Percentiles rank a stretch among this genome's conserved stretches.
phyloP scores from a whole-genome alignment of 1,284 basidiomycete species.

The Trichosporon sp. region DNA sequence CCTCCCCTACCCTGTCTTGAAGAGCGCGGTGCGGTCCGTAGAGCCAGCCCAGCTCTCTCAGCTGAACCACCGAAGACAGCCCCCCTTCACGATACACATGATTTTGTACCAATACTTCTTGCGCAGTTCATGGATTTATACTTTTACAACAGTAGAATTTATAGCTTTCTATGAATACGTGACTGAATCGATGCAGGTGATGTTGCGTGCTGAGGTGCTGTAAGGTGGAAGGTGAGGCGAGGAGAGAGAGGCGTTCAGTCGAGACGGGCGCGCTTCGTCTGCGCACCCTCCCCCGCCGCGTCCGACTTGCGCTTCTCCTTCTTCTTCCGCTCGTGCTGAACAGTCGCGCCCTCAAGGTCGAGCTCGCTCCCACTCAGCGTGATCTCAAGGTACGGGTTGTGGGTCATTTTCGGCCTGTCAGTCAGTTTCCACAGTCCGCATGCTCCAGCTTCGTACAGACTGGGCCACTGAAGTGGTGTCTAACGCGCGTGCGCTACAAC shows the following conservation, averaged over 20 bases:
- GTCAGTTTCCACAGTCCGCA: slow-evolving; percentile 17
- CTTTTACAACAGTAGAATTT: slow-evolving; percentile 6
- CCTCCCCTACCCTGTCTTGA: background rate
- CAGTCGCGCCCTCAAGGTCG: slow-evolving; percentile 51
- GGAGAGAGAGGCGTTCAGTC: background rate
- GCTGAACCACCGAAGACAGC: background rate
- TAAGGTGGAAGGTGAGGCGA: background rate
- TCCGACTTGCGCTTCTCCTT: slow-evolving; percentile 27
- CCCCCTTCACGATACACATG: background rate
- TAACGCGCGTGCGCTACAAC: too few species aligned
- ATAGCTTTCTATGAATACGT: background rate
- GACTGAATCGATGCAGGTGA: background rate
- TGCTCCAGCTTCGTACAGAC: background rate
- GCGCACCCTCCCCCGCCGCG: background rate
- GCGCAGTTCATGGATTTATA: slow-evolving; percentile 4
- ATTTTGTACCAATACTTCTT: slow-evolving; percentile 8
- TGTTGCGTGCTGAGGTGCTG: background rate
- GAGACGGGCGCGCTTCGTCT: background rate
- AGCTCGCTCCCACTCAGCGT: slow-evolving; percentile 65
- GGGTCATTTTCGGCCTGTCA: slow-evolving; percentile 65
- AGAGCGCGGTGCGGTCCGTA: background rate
- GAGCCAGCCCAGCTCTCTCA: background rate
- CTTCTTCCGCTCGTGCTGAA: slow-evolving; percentile 30
- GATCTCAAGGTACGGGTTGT: slow-evolving; percentile 73
- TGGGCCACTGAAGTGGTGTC: too few species aligned